These are phyloP conservation scores for Lentinula detonsa DNA, from an alignment of 768 basidiomycete genomes.

Conservation along the genomic window DNA sequence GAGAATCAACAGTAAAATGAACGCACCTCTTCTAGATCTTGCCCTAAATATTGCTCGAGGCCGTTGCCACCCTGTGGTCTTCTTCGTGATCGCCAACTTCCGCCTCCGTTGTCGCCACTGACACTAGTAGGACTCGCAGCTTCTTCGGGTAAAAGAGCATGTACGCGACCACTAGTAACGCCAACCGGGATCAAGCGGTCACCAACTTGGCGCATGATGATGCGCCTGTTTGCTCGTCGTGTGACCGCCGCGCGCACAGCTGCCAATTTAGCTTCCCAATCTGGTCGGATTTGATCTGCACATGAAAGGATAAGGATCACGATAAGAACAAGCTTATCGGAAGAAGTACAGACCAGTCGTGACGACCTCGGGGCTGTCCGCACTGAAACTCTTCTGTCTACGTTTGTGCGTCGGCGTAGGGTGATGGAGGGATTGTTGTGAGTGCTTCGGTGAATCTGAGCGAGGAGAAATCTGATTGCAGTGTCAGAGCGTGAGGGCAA, in stretches of 20 bases:
- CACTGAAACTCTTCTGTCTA: slow-evolving; percentile 84
- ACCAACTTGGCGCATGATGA: slow-evolving; percentile 98
- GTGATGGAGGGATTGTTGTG: slow-evolving; percentile 32
- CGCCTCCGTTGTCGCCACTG: slow-evolving; percentile 12
- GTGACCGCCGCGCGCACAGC: slow-evolving; percentile 93
- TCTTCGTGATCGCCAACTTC: slow-evolving; percentile 55
- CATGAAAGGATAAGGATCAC: slow-evolving; percentile 7
- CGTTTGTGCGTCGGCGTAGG: slow-evolving; percentile 53
- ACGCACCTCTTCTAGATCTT: slow-evolving; percentile 88
- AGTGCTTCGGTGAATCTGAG: slow-evolving; percentile 48
- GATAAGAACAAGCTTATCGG: slow-evolving; percentile 5
- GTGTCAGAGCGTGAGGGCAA: not conserved
- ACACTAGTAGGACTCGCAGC: slow-evolving; percentile 33
- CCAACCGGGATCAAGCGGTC: slow-evolving; percentile 97
- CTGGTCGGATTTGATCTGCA: slow-evolving; percentile 91
- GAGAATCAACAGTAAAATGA: slow-evolving; percentile 6
- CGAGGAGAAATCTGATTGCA: slow-evolving; percentile 28
- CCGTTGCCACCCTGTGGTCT: slow-evolving; percentile 50
- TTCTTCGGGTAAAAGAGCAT: slow-evolving; percentile 58
- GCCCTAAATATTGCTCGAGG: slow-evolving; percentile 85
- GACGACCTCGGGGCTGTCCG: slow-evolving; percentile 85
- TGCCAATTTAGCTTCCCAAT: slow-evolving; percentile 96
- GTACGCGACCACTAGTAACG: slow-evolving; percentile 83
- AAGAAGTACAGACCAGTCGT: slow-evolving; percentile 59
- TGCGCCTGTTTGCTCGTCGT: slow-evolving; percentile 91